Evolutionary conservation across 352 stramenopile genomes (phyloP).

Genomic region (Hyaloperonospora arabidopsidis): DNA sequence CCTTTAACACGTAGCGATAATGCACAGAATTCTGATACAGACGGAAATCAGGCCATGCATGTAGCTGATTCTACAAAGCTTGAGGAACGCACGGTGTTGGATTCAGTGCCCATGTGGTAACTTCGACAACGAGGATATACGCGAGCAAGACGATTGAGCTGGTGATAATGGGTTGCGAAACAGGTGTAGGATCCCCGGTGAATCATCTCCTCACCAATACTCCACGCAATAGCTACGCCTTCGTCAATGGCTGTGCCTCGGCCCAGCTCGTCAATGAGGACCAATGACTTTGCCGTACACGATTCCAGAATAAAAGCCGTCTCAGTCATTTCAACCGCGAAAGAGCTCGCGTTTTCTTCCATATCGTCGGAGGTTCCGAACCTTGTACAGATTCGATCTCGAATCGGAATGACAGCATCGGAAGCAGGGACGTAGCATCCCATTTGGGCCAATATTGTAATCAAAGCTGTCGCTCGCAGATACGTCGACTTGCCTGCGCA

Average conservation of each 20-base stretch:
- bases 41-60: neutral
- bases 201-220: constrained; percentile 79
- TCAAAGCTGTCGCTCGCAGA: constrained; percentile 72
- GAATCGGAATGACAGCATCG: constrained; percentile 72
- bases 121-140: constrained; percentile 60
- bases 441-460: constrained; percentile 88
- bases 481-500: constrained; percentile 90
- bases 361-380: constrained; percentile 90
- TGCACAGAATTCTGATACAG: constrained; percentile 37
- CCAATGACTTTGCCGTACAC: constrained; percentile 56
- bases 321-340: constrained; percentile 88
- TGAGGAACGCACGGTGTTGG: constrained; percentile 34
- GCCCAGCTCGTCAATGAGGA: constrained; percentile 89
- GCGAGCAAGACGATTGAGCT: constrained; percentile 52
- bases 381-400: constrained; percentile 85
- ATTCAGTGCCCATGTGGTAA: constrained; percentile 57
- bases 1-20: constrained; percentile 60
- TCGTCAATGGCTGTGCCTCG: constrained; percentile 86
- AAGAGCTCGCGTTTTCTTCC: constrained; percentile 90
- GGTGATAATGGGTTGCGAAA: constrained; percentile 88
- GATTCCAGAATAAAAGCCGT: constrained; percentile 80
- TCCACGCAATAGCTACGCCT: constrained; percentile 85
- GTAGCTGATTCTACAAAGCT: neutral
- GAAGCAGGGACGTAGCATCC: constrained; percentile 85
- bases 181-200: constrained; percentile 60